Conservation (phyloP, 441 rosid genomes). For the Kokia cookei region DNA sequence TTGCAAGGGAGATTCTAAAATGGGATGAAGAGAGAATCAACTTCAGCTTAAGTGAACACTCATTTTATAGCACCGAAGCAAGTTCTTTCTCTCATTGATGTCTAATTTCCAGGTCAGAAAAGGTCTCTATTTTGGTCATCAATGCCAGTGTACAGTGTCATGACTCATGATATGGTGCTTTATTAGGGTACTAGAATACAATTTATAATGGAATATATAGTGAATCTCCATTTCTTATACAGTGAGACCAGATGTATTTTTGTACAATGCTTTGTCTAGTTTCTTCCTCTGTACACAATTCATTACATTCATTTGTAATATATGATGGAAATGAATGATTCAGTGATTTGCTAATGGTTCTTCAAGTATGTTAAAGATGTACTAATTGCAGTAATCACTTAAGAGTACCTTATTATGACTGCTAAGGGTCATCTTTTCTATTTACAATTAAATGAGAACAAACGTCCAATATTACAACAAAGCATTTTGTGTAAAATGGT, state of each 20-base stretch:
- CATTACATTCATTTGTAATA: constrained; percentile 13
- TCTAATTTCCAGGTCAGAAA: neutral
- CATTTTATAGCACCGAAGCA: constrained; percentile 82
- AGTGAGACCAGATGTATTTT: neutral
- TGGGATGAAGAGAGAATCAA: constrained; percentile 84
- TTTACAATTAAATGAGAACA: neutral
- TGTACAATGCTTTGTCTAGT: constrained; percentile 11
- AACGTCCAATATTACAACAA: neutral
- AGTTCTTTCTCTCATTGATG: constrained; percentile 59
- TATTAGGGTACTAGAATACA: neutral
- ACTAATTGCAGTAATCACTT: neutral
- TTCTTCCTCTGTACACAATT: neutral
- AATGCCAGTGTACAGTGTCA: constrained; percentile 20
- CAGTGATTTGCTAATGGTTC: neutral
- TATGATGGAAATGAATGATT: constrained; percentile 5
- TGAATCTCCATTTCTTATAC: neutral
- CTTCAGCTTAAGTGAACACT: constrained; percentile 70
- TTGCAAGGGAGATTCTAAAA: constrained; percentile 86
- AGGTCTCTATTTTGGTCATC: constrained; percentile 11
- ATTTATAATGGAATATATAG: neutral
- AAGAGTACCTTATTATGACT: neutral
- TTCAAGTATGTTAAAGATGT: neutral
- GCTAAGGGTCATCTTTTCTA: neutral
- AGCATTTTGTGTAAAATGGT: neutral
- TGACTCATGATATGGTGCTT: neutral